Evolutionary conservation across 495 filamentous ascomycete species (phyloP), one percentile per base, ranked within the genome.

Genomic region (Chaetomium cochliodes): DNA sequence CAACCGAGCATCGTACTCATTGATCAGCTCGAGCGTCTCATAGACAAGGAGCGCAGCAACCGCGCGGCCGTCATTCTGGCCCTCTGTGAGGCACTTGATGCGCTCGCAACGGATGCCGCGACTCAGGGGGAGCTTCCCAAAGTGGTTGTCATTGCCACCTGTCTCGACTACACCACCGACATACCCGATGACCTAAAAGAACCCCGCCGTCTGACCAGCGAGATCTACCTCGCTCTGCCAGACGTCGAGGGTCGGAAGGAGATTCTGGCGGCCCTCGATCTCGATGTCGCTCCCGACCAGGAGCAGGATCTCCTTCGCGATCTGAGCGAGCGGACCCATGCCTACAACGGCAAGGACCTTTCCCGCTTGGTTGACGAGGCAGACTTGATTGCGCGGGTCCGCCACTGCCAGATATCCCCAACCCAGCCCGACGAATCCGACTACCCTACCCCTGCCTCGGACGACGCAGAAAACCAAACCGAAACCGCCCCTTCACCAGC

Each of bases 1-100:
- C 87, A 92, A 72, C 92, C 94, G 1, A 92, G 91, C 67, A 83
- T 94, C 6, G 82, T 98, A 37, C 77, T 96, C 16, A 88, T 97
- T 46, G 92, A 97, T 72, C 82, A 92, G 62, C 75, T 97, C 33
- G 90, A 96, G 57, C 81, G 80, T 58, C 76, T 97, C 28, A 89
- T 91, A 54, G 85, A 86, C 16, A 92, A 88, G 67, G 84, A 85
- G 8, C 78, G 82, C 39, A 74, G 75, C 33, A 78, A 81, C 60
- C 78, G 80, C 22, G 72, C 74, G 12, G 75, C 77, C 7, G 76
- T 86, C 55, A 74, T 83, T 20, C 78, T 79, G n/a, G 70, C 72
- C 12, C 69, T 88, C 6, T 78, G 80, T 55, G 80, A 83, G 18
- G 81, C 82, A 50, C 76, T 87, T 22, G 85, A 88, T 64, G 67